These are phyloP conservation scores for Oenanthe javanica DNA, from an alignment of 140 eudicot species.

Conservation along the genomic window DNA sequence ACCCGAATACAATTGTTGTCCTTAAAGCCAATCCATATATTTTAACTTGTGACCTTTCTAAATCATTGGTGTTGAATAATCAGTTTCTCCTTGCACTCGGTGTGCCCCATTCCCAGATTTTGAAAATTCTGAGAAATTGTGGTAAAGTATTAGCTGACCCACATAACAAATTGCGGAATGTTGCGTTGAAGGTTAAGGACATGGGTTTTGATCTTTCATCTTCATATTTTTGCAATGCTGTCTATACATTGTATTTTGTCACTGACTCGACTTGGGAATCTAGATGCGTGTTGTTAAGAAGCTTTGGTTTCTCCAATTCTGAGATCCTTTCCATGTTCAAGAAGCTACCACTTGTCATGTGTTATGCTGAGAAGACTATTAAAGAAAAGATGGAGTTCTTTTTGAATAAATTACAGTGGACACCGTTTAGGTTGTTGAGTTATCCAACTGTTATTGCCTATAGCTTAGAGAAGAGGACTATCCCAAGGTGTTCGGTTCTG, in stretches of 20 bases:
- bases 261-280: background rate
- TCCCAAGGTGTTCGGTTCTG: slow-evolving; percentile 6
- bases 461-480: slow-evolving; percentile 4
- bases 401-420: background rate
- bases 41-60: background rate
- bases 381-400: background rate
- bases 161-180: background rate
- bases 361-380: background rate
- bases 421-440: background rate
- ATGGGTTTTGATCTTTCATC: slow-evolving; percentile 1
- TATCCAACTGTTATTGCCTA: background rate
- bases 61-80: background rate
- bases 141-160: background rate
- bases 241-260: background rate
- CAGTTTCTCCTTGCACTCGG: background rate
- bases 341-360: background rate
- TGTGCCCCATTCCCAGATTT: slow-evolving; percentile 2
- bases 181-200: background rate
- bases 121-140: background rate
- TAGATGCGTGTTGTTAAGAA: background rate
- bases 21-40: background rate
- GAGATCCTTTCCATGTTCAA: background rate
- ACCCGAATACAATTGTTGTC: background rate
- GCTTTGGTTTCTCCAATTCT: background rate
- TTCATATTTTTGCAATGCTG: background rate